phyloP scores from a whole-genome alignment of 2,329 filamentous ascomycete species.

The Fusarium mexicanum region DNA sequence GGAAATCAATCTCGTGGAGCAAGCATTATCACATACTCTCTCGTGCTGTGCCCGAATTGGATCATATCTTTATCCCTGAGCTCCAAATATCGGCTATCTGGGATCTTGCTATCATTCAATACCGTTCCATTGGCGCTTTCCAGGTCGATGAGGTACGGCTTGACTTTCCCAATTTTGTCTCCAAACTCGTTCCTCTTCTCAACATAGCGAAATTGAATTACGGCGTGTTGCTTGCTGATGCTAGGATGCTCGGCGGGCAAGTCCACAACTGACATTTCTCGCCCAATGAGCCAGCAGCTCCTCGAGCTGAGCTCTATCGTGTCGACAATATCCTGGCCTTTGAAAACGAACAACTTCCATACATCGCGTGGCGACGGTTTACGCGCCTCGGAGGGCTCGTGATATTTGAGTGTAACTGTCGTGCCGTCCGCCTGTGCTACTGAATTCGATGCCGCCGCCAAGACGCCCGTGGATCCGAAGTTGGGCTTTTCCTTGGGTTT shows the following conservation, averaged over 20 bases:
- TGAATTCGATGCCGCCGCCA: conserved; percentile 88
- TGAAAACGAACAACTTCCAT: conserved; percentile 96
- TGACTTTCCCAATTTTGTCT: conserved; percentile 80
- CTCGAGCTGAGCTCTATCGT: conserved; percentile 79
- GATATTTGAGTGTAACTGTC: conserved; percentile 88
- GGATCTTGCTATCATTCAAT: conserved; percentile 79
- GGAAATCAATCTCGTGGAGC: conserved; percentile 56
- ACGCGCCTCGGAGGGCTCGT: conserved; percentile 92
- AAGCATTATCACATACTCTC: conserved; percentile 97
- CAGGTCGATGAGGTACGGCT: conserved; percentile 91
- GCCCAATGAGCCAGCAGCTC: conserved; percentile 91
- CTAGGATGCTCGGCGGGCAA: conserved; percentile 88
- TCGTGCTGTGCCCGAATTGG: conserved; percentile 84
- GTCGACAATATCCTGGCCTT: conserved; percentile 80
- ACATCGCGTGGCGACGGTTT: conserved; percentile 81
- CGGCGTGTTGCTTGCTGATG: conserved; percentile 94
- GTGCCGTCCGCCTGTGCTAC: conserved; percentile 77
- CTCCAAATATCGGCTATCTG: conserved; percentile 84
- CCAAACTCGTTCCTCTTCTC: conserved; percentile 88
- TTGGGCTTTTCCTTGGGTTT: conserved; percentile 88
- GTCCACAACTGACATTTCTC: conserved; percentile 84
- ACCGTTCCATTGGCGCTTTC: conserved; percentile 92
- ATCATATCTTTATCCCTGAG: conserved; percentile 89
- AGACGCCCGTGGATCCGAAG: conserved; percentile 78
- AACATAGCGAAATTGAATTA: conserved; percentile 88